Conservation (phyloP, 1,284 basidiomycete species). For the Fomes fomentarius region DNA sequence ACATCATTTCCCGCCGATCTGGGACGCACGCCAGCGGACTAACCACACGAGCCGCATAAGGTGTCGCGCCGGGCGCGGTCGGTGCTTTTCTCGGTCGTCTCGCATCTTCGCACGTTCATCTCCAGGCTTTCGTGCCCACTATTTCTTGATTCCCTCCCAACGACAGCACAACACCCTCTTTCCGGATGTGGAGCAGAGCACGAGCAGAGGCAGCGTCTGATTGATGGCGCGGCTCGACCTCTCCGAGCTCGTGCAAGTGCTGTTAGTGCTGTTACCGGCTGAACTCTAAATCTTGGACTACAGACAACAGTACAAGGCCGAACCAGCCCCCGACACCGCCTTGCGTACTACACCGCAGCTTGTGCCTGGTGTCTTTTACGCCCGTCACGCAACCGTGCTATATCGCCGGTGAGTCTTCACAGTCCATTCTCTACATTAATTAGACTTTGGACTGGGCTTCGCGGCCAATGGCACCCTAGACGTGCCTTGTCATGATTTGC, state of each 20-base stretch:
- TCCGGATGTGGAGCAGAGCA: not conserved
- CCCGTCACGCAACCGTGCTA: not conserved
- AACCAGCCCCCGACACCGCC: not conserved
- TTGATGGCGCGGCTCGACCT: not conserved
- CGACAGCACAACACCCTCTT: not conserved
- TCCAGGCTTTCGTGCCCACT: not conserved
- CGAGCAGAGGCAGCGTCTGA: too few species aligned
- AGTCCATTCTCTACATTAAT: not conserved
- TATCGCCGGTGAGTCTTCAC: not conserved
- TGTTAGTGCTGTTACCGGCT: too few species aligned
- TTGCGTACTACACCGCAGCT: not conserved
- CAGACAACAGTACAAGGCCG: too few species aligned
- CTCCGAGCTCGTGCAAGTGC: too few species aligned
- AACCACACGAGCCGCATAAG: slow-evolving; percentile 7
- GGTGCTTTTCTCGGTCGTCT: slow-evolving; percentile 2
- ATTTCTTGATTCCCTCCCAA: too few species aligned
- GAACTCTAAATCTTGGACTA: too few species aligned
- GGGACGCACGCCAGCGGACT: too few species aligned
- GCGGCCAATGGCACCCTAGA: too few species aligned
- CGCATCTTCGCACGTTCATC: slow-evolving; percentile 22
- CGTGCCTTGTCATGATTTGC: not conserved
- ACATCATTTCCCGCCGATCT: not conserved
- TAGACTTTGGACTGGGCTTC: too few species aligned
- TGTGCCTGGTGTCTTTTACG: not conserved
- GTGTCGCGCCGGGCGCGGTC: slow-evolving; percentile 4